phyloP scores from a whole-genome alignment of 345 rosid genomes.

The Ricinus communis region DNA sequence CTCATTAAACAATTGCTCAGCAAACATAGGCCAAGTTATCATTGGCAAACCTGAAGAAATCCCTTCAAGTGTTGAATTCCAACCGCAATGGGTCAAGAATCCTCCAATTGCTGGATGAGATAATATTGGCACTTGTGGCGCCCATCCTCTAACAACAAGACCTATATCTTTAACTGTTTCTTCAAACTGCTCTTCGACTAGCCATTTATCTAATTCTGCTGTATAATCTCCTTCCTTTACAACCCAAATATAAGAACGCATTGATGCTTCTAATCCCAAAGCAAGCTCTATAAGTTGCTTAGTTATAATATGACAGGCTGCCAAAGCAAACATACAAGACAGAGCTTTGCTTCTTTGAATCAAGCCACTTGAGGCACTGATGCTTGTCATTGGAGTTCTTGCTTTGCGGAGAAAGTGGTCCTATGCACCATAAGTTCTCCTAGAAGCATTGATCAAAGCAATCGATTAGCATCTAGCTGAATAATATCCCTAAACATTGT shows the following conservation, averaged over 20 bases:
- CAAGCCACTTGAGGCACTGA: conserved; percentile 46
- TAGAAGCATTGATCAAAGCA: too few relatives aligned
- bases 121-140: conserved; percentile 51
- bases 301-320: conserved; percentile 30
- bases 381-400: conserved; percentile 23
- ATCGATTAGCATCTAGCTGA: too few relatives aligned
- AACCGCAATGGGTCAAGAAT: conserved; percentile 59
- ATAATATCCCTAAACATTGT: too few relatives aligned
- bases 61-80: conserved; percentile 57
- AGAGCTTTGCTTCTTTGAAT: conserved; percentile 26
- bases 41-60: conserved; percentile 37
- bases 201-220: conserved; percentile 31
- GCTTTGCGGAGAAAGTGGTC: conserved; percentile 40
- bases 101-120: conserved; percentile 47
- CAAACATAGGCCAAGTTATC: conserved; percentile 39
- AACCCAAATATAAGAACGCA: conserved; percentile 48
- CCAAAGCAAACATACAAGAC: conserved; percentile 61
- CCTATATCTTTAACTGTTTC: conserved; percentile 40
- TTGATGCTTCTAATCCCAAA: conserved; percentile 47
- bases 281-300: conserved; percentile 42
- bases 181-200: conserved; percentile 34
- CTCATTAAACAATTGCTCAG: conserved; percentile 37
- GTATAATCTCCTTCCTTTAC: conserved; percentile 24
- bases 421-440: conserved; percentile 61
- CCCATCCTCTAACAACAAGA: conserved; percentile 50